phyloP scores from a whole-genome alignment of 2,329 filamentous ascomycete genomes.

The Whalleya microplaca region DNA sequence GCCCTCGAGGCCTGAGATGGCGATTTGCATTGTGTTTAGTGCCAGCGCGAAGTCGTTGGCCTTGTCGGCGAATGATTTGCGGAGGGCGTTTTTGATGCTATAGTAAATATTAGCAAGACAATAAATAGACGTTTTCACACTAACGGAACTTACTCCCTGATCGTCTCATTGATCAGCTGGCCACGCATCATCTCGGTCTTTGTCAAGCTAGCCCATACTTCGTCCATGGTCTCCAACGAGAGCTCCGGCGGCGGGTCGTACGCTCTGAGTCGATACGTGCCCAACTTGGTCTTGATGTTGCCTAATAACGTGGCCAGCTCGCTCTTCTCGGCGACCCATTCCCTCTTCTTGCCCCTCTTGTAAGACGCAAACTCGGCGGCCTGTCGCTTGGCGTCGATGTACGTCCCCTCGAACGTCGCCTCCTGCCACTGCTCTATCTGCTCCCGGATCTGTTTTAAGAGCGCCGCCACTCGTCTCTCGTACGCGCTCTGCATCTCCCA shows the following conservation, averaged over 20 bases:
- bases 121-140: neutral
- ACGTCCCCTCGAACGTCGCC: constrained; percentile 87
- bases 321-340: constrained; percentile 97
- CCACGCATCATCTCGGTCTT: constrained; percentile 85
- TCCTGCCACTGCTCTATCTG: constrained; percentile 79
- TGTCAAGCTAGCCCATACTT: constrained; percentile 79
- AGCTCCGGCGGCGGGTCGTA: constrained; percentile 89
- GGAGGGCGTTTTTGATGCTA: constrained; percentile 92
- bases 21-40: constrained; percentile 90
- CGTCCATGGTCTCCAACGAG: constrained; percentile 79
- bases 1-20: constrained; percentile 95
- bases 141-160: constrained; percentile 72
- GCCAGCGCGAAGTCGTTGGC: constrained; percentile 97
- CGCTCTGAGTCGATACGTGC: constrained; percentile 87
- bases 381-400: constrained; percentile 88
- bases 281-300: constrained; percentile 98
- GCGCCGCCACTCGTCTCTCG: constrained; percentile 84
- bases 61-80: constrained; percentile 93
- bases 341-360: constrained; percentile 86
- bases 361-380: constrained; percentile 81
- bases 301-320: constrained; percentile 90
- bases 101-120: constrained; percentile 27
- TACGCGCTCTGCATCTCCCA: constrained; percentile 99
- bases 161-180: constrained; percentile 96
- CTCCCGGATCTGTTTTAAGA: constrained; percentile 73